Evolutionary conservation across 2,329 filamentous ascomycete species (phyloP), one percentile per base, ranked within the genome.

Genomic region (Alternaria postmessia): DNA sequence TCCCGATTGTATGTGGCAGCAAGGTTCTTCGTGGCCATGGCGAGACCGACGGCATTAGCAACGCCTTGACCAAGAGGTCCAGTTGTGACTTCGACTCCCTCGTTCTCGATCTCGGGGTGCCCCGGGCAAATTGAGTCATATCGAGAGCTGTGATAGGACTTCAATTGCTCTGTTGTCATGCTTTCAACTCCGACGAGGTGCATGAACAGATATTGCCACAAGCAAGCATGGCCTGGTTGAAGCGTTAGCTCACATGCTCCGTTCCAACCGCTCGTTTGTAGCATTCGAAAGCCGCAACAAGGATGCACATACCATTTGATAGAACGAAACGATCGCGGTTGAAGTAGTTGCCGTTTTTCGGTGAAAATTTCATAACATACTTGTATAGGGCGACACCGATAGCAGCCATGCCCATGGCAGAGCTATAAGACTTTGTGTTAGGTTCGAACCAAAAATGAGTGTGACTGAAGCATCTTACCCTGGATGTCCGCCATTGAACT

Each of bases 401-500:
- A 6, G 84, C 86, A 26, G 86, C 86, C 79, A 88, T 88, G 38
- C 86, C 85, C 73, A 88, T 87, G 18, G 54, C 54, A 22, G 46
- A 47, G 28, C 54, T 57, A 36, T 4, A 36, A 1, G 12, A 6
- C 12, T 18, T 8, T 44, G 20, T 43, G 46, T 12, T 30, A 8
- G n/a, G 8, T 11, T 22, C n/a, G 3, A 18, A 9, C 38, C 11
- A 22, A n/a, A 4, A 8, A 16, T 24, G 9, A 18, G 12, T 8
- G 9, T 38, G 7, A 38, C 14, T 7, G 14, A 7, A 18, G 43
- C 4, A n/a, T 85, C 85, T 18, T 61, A 65, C 16, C 66, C 89
- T 18, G 88, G 89, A 70, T 91, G 89, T 0, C 89, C 89, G 34
- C 88, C 88, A 62, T 86, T 86, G 76, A 90, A 91, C 66, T 91